Evolutionary conservation across 345 rosid genomes (phyloP).

Genomic region (Trapa incisa): DNA sequence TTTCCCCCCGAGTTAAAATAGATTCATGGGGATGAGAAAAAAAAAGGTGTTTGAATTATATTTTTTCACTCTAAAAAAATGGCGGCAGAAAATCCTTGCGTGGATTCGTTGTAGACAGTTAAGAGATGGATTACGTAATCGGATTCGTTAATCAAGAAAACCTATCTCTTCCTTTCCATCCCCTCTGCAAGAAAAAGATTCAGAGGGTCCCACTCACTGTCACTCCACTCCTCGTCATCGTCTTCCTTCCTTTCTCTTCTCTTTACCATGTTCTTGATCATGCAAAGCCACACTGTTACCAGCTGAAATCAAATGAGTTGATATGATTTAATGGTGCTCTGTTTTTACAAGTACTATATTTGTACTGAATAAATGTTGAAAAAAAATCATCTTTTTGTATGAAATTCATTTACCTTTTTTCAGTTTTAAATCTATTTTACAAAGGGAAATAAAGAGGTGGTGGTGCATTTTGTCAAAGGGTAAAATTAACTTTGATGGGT

Average conservation of each 20-base stretch:
- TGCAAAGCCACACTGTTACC: no score
- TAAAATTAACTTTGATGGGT: not conserved
- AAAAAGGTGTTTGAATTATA: no score
- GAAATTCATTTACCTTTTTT: no score
- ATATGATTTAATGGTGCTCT: no score
- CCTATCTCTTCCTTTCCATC: slow-evolving; percentile 6
- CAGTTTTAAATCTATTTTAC: no score
- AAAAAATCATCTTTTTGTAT: no score
- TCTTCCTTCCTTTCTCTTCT: not conserved
- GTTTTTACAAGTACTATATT: no score
- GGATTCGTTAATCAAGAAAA: slow-evolving; percentile 1
- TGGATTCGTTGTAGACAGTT: slow-evolving; percentile 13
- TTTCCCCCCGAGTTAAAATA: not conserved
- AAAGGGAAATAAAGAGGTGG: no score
- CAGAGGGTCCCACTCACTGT: slow-evolving; percentile 23
- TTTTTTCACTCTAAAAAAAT: not conserved
- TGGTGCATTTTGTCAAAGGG: no score
- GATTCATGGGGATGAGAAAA: not conserved
- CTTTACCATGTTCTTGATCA: not conserved
- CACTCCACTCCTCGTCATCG: not conserved
- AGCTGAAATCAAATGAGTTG: no score
- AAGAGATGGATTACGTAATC: slow-evolving; percentile 21
- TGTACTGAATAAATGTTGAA: no score
- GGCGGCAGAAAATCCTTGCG: slow-evolving; percentile 1
- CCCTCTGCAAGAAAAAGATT: slow-evolving; percentile 34